These are phyloP conservation scores for Alternaria metachromatica DNA, from an alignment of 2,329 filamentous ascomycete species.

Conservation along the genomic window DNA sequence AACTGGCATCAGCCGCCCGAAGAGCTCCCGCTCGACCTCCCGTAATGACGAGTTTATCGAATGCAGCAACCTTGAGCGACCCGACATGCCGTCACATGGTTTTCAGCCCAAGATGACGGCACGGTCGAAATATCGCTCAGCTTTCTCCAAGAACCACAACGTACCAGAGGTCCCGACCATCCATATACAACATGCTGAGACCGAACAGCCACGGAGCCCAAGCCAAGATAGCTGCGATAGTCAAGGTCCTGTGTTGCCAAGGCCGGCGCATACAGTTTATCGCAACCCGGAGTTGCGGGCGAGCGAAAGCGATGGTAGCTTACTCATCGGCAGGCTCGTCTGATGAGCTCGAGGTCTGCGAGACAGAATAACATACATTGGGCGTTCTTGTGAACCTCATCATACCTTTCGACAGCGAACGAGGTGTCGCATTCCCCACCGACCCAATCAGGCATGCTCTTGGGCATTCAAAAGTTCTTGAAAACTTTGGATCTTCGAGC, in stretches of 20 bases:
- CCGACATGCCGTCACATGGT: not conserved
- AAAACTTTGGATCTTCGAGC: not conserved
- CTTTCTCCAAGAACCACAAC: constrained; percentile 16
- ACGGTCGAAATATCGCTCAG: constrained; percentile 19
- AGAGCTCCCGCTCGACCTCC: constrained; percentile 20
- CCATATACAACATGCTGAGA: constrained; percentile 32
- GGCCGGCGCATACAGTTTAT: constrained; percentile 23
- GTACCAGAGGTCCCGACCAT: constrained; percentile 26
- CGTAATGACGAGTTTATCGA: constrained; percentile 30
- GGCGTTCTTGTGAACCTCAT: not conserved
- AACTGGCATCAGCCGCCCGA: constrained; percentile 10
- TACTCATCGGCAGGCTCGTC: constrained; percentile 26
- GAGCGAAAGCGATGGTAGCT: constrained; percentile 21
- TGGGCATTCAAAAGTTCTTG: not conserved
- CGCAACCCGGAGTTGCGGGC: constrained; percentile 12
- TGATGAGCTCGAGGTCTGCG: constrained; percentile 21
- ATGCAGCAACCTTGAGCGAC: constrained; percentile 17
- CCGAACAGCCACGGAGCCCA: constrained; percentile 25
- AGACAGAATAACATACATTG: accelerated
- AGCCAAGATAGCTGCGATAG: constrained; percentile 30
- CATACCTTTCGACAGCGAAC: not conserved
- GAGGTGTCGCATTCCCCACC: not conserved
- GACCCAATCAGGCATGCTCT: not conserved
- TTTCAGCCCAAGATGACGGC: constrained; percentile 3
- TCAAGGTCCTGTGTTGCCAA: constrained; percentile 22